Evolutionary conservation across 805 yeast species (phyloP).

Genomic region (Grigorovia humatica): DNA sequence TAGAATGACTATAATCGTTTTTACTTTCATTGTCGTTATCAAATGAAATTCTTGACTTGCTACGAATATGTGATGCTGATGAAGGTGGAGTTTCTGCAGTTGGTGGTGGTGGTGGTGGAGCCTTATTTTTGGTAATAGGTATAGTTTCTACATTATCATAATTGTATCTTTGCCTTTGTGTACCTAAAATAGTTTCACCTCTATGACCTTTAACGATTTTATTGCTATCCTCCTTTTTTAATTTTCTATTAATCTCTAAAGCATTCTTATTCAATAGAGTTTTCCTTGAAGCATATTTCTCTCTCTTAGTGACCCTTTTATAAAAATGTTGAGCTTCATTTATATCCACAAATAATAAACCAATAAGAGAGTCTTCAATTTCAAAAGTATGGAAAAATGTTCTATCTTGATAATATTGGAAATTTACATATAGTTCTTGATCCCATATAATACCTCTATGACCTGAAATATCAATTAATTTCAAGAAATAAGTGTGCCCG

Average conservation of each 20-base stretch:
- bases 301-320: constrained; percentile 64
- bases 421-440: constrained; percentile 83
- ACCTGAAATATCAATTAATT: constrained; percentile 76
- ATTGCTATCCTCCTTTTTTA: constrained; percentile 49
- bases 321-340: constrained; percentile 77
- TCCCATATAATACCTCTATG: constrained; percentile 91
- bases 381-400: constrained; percentile 93
- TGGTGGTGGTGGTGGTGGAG: constrained; percentile 38
- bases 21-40: constrained; percentile 8
- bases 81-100: constrained; percentile 18
- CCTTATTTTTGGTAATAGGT: constrained; percentile 27
- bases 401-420: constrained; percentile 87
- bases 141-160: constrained; percentile 22
- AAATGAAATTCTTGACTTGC: neutral
- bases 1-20: constrained; percentile 2
- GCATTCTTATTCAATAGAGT: constrained; percentile 84
- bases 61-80: neutral
- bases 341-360: constrained; percentile 80
- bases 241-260: constrained; percentile 59
- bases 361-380: constrained; percentile 79
- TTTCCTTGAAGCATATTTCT: constrained; percentile 77
- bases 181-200: constrained; percentile 24
- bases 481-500: constrained; percentile 87
- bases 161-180: constrained; percentile 25
- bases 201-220: constrained; percentile 49